Evolutionary conservation across 495 filamentous ascomycete species (phyloP), one percentile per base, ranked within the genome.

Genomic region (Cercophora newfieldiana): DNA sequence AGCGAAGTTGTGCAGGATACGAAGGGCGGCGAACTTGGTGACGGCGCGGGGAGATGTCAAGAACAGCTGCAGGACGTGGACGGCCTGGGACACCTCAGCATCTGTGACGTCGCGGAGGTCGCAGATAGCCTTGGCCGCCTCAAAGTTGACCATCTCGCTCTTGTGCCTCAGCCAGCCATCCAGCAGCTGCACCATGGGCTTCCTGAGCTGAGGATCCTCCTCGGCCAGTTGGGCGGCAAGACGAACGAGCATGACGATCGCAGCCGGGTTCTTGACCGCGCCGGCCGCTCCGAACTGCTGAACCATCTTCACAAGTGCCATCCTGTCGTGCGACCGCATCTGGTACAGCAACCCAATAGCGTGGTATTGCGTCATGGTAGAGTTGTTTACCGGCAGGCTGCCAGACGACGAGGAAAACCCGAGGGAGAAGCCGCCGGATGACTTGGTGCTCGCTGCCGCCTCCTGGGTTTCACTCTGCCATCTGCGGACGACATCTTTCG

Each of bases 221-320:
- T 97, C 92, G 55, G 95, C 95, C 66, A 99, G 82, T 80, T 97
- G 96, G 33, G 95, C 93, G 55, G 96, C 96, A 63, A 99, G 78
- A 56, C 95, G 87, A 47, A 99, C 96, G 25, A 99, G 82, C 84
- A 99, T 87, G 18, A 98, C 86, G 66, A 93, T 88, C 37, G 93
- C 95, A 47, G 94, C 93, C 16, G 94, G 93, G 75, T 91, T 97
- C 85, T 97, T 97, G 59, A 97, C 90, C 25, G 90, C 92, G 51
- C 94, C 93, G 7, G 94, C 90, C 60, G 89, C 89, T 31, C 92
- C 91, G 72, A 96, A 97, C 75, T 98, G 96, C 79, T 99, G 95
- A 16, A 98, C 95, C 96, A 99, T 97, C 85, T 98, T 99, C n/a
- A 98, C 95, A 69, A 99, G 79, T 7, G 94, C 91, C 96, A 98